phyloP scores from a whole-genome alignment of 208 protist species.

The Strigomonas culicis region DNA sequence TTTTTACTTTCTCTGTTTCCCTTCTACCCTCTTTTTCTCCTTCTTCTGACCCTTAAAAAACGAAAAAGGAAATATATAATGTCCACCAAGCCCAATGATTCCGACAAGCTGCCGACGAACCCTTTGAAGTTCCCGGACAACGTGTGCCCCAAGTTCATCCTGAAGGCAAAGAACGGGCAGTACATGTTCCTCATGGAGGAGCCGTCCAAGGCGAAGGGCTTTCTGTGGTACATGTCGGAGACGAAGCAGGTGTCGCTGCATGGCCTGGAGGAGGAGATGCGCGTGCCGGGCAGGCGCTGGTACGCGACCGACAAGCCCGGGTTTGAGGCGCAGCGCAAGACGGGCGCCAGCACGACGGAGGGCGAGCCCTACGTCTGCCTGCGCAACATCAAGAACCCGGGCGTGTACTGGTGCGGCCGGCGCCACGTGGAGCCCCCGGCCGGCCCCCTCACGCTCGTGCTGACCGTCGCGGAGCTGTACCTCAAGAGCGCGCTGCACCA shows the following conservation, averaged over 20 bases:
- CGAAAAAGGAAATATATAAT: not conserved
- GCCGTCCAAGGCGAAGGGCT: slow-evolving; percentile 45
- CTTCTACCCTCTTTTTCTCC: not conserved
- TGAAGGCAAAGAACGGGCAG: slow-evolving; percentile 64
- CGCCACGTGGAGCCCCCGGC: slow-evolving; percentile 55
- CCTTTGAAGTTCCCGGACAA: slow-evolving; percentile 45
- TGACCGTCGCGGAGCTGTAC: slow-evolving; percentile 78
- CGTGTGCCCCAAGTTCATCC: slow-evolving; percentile 43
- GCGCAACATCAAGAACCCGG: slow-evolving; percentile 28
- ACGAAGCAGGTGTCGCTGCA: slow-evolving; percentile 27
- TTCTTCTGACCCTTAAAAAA: not conserved
- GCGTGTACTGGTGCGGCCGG: slow-evolving; percentile 54
- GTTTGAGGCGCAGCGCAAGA: slow-evolving; percentile 53
- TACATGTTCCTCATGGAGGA: slow-evolving; percentile 54
- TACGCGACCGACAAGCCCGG: slow-evolving; percentile 56
- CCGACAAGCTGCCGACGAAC: slow-evolving; percentile 33
- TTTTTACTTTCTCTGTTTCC: not conserved
- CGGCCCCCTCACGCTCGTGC: slow-evolving; percentile 43
- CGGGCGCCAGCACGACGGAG: slow-evolving; percentile 37
- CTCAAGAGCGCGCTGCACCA: slow-evolving; percentile 77
- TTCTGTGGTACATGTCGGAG: slow-evolving; percentile 76
- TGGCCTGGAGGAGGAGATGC: slow-evolving; percentile 54
- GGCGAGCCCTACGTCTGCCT: slow-evolving; percentile 74
- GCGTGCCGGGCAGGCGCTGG: slow-evolving; percentile 56
- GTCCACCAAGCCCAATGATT: not conserved